phyloP scores from a whole-genome alignment of 78 protist genomes.

The slime mould (Dictyostelium discoideum) region DNA sequence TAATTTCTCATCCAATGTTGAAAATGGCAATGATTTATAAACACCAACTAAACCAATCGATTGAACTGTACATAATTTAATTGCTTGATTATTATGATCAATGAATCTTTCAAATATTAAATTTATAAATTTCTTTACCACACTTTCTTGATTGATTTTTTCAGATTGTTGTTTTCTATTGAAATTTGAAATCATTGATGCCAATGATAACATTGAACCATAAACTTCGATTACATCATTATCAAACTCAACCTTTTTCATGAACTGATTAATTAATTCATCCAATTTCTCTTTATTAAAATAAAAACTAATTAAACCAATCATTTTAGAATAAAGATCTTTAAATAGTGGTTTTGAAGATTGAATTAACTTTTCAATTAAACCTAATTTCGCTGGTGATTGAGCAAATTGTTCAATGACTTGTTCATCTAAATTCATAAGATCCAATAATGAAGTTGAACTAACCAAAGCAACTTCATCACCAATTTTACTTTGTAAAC shows the following conservation, averaged over 20 bases:
- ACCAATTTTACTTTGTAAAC: conserved; percentile 16
- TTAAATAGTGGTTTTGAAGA: not conserved
- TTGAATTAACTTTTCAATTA: not conserved
- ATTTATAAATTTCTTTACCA: not conserved
- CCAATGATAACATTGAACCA: conserved; percentile 15
- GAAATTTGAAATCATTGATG: conserved; percentile 9
- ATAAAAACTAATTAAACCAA: conserved; percentile 22
- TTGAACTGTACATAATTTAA: conserved; percentile 1
- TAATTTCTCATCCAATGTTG: not conserved
- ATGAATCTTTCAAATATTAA: not conserved
- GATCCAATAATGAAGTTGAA: conserved; percentile 5
- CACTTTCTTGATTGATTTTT: too few relatives aligned
- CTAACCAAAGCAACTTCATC: conserved; percentile 36
- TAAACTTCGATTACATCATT: conserved; percentile 46
- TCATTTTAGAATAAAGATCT: conserved; percentile 36
- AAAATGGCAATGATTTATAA: conserved; percentile 16
- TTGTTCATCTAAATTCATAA: not conserved
- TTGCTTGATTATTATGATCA: conserved; percentile 13
- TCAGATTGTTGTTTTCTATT: not conserved
- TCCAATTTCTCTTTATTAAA: not conserved
- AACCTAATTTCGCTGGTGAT: not conserved
- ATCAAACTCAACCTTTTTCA: not conserved
- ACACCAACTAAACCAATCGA: conserved; percentile 34
- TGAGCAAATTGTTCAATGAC: not conserved
- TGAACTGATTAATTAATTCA: not conserved